Evolutionary conservation across 305 asterid species (phyloP).

Genomic region (Solanum hybrid): DNA sequence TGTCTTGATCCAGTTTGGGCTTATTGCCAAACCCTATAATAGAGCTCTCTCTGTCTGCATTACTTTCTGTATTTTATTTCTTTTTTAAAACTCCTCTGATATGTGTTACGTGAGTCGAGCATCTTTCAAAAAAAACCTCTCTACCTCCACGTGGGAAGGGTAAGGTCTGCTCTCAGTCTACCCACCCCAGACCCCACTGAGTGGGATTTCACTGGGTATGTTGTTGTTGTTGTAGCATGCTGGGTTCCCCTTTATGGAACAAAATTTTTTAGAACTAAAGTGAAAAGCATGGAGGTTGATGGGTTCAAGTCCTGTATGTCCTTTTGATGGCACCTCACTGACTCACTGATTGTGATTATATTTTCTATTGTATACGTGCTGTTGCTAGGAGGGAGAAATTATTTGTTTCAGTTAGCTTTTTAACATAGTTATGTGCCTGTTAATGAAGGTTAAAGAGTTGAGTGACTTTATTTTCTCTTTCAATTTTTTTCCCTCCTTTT

Average conservation of each 20-base stretch:
- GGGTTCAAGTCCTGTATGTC: not conserved
- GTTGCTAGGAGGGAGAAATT: not conserved
- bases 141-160: not conserved
- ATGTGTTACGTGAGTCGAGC: not conserved
- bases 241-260: not conserved
- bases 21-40: not conserved
- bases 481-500: not conserved
- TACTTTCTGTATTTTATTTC: not conserved
- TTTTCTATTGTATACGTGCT: not conserved
- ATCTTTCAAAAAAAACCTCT: not conserved
- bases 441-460: not conserved
- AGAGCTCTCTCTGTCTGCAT: not conserved
- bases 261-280: not conserved
- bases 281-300: not conserved
- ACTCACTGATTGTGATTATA: not conserved
- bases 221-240: not conserved
- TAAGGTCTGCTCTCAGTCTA: not conserved
- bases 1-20: not conserved
- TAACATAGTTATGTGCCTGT: not conserved
- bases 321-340: not conserved
- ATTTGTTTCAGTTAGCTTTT: not conserved
- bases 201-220: not conserved
- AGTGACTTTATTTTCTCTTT: not conserved
- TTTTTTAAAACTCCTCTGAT: not conserved
- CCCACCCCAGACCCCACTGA: not conserved